Percentiles rank a stretch among this genome's conserved stretches.
Evolutionary conservation across 306 rosid genomes (phyloP).

Genomic region (Acacia crassicarpa): DNA sequence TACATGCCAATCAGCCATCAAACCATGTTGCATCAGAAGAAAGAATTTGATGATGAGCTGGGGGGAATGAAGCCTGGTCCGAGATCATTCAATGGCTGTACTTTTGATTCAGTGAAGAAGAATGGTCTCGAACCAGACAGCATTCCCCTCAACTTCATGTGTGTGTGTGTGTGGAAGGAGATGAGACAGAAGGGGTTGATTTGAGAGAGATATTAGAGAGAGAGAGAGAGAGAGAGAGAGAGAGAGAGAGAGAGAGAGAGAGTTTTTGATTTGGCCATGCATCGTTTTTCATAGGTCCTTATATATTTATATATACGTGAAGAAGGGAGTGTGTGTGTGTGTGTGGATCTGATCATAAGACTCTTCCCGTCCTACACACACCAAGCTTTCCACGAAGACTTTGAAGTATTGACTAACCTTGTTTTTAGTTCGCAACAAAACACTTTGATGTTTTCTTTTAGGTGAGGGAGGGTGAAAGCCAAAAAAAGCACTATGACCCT

Average conservation of each 20-base stretch:
- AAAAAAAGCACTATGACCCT: neutral
- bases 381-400: constrained; percentile 48
- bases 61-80: constrained; percentile 99
- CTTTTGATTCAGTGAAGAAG: constrained; percentile 11
- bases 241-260: constrained; percentile 1
- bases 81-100: constrained; percentile 52
- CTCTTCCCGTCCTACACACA: constrained; percentile 31
- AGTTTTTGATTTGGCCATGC: constrained; percentile 74
- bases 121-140: constrained; percentile 92
- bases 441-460: neutral
- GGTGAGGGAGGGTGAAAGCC: neutral
- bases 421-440: constrained; percentile 20
- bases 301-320: constrained; percentile 40
- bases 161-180: constrained; percentile 27
- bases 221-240: constrained; percentile 22
- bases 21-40: constrained; percentile 15
- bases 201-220: constrained; percentile 8
- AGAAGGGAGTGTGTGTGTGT: constrained; percentile 39
- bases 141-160: constrained; percentile 82
- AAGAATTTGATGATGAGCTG: constrained; percentile 39
- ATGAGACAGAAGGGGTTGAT: constrained; percentile 3
- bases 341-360: constrained; percentile 43
- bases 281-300: constrained; percentile 61
- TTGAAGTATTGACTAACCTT: constrained; percentile 26
- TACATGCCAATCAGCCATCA: constrained; percentile 25